A percentile compares a stretch with the other conserved stretches of the same genome.
Evolutionary conservation across 768 basidiomycete species (phyloP).

Genomic region (Termitomyces eurrhizus): DNA sequence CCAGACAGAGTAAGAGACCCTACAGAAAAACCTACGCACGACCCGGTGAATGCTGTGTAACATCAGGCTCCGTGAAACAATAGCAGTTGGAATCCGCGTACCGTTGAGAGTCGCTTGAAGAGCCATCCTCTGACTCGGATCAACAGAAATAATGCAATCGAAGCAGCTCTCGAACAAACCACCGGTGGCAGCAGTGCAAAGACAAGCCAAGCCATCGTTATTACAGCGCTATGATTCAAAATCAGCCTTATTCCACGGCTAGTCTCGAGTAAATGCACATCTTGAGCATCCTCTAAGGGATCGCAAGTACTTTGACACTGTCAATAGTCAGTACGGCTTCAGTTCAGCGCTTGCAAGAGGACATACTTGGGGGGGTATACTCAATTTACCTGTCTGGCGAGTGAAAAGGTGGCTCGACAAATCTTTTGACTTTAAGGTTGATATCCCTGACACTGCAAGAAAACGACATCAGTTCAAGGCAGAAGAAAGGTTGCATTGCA

Average conservation of each 20-base stretch:
- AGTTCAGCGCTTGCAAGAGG: background rate
- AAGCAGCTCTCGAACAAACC: conserved; percentile 25
- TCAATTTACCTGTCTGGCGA: background rate
- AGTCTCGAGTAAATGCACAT: background rate
- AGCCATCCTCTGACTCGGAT: conserved; percentile 11
- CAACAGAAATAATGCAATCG: conserved; percentile 22
- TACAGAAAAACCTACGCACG: background rate
- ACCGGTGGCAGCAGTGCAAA: conserved; percentile 23
- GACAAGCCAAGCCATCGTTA: conserved; percentile 14
- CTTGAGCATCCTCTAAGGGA: background rate
- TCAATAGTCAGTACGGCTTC: conserved; percentile 13
- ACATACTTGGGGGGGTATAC: conserved; percentile 2
- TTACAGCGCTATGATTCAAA: conserved; percentile 19
- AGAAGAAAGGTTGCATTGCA: background rate
- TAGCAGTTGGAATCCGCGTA: conserved; percentile 11
- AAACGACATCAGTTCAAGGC: background rate
- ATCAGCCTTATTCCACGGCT: background rate
- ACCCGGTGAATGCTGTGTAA: background rate
- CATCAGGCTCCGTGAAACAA: background rate
- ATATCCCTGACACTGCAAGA: conserved; percentile 2
- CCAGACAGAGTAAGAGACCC: background rate
- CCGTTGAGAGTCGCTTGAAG: conserved; percentile 23
- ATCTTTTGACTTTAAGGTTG: background rate
- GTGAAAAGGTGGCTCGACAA: background rate
- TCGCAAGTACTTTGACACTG: conserved; percentile 11